Evolutionary conservation across 495 filamentous ascomycete species (phyloP), one percentile per base, ranked within the genome.

Genomic region (Daldinia caldariorum): DNA sequence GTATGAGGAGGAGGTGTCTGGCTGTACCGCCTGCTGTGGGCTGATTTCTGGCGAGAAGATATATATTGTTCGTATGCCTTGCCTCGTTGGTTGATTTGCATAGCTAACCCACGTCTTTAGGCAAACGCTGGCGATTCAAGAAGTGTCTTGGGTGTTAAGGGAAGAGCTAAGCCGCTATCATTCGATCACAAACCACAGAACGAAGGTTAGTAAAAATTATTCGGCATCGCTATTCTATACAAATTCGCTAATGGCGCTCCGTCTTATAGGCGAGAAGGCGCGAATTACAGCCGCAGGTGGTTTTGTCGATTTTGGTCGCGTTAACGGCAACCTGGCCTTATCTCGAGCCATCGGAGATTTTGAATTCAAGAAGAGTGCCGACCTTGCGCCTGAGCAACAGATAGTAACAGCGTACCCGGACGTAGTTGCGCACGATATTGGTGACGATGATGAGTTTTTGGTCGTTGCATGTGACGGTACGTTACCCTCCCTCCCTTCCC

Each of bases 111-210:
- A 61, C 41, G 39, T 61, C 43, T 47, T 31, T 56, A 99, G 95
- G 95, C 91, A 43, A 99, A 99, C 79, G 92, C 95, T 64, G 95
- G 95, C 73, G 95, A 99, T 80, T 99, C 95, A 45, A 87, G 95
- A 81, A 92, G 90, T 66, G 95, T 99, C 4, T 79, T 99, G 66
- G 95, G 96, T 60, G 90, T 98, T 63, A 98, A 97, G 82, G 95
- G 95, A 72, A 87, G 94, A 72, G 95, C 95, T 63, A 98, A 98
- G 80, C 95, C 96, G 13, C 84, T 99, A 57, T 99, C 95, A 6
- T 96, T 94, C 78, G 95, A 99, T 77, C 95, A 99, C 84, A 99
- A 99, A 82, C 95, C 95, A 13, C 94, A 97, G 78, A 98, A 98
- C 70, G 95, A 98, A 86, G 93, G 95, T 97, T 68, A 51, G 77